These are phyloP conservation scores for Selaginella moellendorffii DNA, from an alignment of 75 land plant species.

Conservation along the genomic window DNA sequence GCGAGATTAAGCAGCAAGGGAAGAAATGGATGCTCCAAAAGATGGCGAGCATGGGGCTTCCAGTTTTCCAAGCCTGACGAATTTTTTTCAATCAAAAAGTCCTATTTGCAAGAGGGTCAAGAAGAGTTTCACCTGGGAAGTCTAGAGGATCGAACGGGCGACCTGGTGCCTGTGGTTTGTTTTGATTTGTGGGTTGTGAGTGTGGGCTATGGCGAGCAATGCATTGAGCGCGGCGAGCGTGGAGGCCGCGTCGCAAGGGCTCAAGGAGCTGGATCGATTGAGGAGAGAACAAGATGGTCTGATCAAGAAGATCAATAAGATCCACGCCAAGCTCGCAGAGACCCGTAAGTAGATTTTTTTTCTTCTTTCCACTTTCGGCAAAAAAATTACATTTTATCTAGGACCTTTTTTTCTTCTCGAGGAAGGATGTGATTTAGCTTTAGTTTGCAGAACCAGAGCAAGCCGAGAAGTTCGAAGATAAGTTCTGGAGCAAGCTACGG, in stretches of 20 bases:
- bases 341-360: not conserved
- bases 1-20: slow-evolving; percentile 67
- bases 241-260: slow-evolving; percentile 25
- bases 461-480: slow-evolving; percentile 52
- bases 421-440: not conserved
- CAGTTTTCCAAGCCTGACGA: too few species aligned
- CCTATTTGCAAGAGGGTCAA: too few species aligned
- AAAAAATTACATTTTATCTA: too few species aligned
- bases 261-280: slow-evolving; percentile 65
- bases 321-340: slow-evolving; percentile 33
- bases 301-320: slow-evolving; percentile 55
- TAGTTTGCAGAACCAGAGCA: slow-evolving; percentile 49
- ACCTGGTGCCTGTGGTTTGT: too few species aligned
- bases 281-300: slow-evolving; percentile 51
- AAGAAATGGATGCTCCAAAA: slow-evolving; percentile 79
- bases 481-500: slow-evolving; percentile 34
- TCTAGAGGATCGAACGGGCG: too few species aligned
- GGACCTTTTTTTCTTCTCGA: not conserved
- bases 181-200: too few species aligned
- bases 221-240: not conserved
- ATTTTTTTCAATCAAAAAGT: too few species aligned
- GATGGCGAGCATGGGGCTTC: slow-evolving; percentile 48
- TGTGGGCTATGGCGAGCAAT: not conserved
- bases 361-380: too few species aligned
- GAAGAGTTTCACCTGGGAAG: too few species aligned